Conservation (phyloP, 768 basidiomycete species). For the Lactarius psammicola region DNA sequence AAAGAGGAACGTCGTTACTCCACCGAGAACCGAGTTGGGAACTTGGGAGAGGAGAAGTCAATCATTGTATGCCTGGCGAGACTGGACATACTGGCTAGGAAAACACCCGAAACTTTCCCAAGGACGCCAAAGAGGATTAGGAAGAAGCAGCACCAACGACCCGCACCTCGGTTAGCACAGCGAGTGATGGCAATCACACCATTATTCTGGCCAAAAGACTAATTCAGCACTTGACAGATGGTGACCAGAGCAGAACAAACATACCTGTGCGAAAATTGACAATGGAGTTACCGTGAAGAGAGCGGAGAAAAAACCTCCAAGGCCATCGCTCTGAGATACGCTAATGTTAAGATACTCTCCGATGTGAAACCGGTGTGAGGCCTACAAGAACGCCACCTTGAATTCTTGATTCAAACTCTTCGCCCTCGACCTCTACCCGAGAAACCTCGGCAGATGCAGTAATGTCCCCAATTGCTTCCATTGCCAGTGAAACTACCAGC, state of each 20-base stretch:
- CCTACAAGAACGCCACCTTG: slow-evolving; percentile 76
- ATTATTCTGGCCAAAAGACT: slow-evolving; percentile 53
- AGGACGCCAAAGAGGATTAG: slow-evolving; percentile 77
- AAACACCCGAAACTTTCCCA: slow-evolving; percentile 80
- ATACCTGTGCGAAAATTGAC: slow-evolving; percentile 69
- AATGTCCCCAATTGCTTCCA: slow-evolving; percentile 86
- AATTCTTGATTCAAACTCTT: slow-evolving; percentile 76
- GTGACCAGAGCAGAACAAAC: neutral
- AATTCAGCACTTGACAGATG: neutral
- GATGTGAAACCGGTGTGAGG: neutral
- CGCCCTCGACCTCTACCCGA: slow-evolving; percentile 66
- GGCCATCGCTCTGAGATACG: slow-evolving; percentile 59
- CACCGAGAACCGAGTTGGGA: slow-evolving; percentile 78
- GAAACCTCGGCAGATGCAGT: slow-evolving; percentile 84
- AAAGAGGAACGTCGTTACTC: slow-evolving; percentile 86
- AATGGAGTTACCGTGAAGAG: slow-evolving; percentile 80
- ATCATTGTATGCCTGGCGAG: neutral
- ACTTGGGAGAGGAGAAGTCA: slow-evolving; percentile 39
- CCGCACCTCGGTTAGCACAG: slow-evolving; percentile 77
- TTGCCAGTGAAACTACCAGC: slow-evolving; percentile 60
- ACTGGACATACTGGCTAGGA: slow-evolving; percentile 60
- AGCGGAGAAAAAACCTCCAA: slow-evolving; percentile 76
- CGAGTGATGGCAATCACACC: slow-evolving; percentile 82
- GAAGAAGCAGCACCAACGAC: slow-evolving; percentile 76
- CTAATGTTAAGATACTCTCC: too few species aligned